Evolutionary conservation across 176 grass and related monocot species (phyloP), one percentile per base, ranked within the genome.

Genomic region (Musa schizocarpa): DNA sequence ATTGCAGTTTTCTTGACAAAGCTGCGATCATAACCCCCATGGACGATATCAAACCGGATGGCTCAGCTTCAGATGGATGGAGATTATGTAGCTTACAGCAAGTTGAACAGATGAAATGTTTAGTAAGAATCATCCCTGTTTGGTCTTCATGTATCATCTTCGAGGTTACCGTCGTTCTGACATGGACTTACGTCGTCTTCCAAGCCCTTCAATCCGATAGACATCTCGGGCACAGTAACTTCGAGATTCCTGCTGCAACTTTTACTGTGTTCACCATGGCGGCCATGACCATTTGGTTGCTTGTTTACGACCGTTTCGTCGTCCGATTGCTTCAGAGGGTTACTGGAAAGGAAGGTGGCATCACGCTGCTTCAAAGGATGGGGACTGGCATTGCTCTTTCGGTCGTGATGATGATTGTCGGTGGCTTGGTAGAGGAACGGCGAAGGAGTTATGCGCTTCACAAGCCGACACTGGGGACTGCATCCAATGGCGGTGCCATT

Each of bases 251-350:
- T 0, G 74, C 89, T 0, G 93, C 79, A 4, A 90, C 87, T 10
- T 83, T 96, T 59, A 54, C 85, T n/a, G 85, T 96, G 10, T 96
- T 92, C 83, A 49, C 85, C 74, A 96, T 96, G 93, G 68, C 89
- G 7, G 54, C 89, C 1, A 22, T 96, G 9, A 92, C 89, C 2
- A 0, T 81, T 0, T 96, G 87, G 83, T 51, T 96, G 0, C 89
- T 89, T 0, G 50, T 92, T 1, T 96, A 96, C 65, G 93, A 96
- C 70, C 50, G 85, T 2, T 1, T 88, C 7, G 9, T 96, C 0
- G 85, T 92, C 10, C 93, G 89, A 29, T 52, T 56, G 24, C 6
- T 92, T 34, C 71, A 22, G 20, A 79, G 77, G 11, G 1, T 88
- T 3, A 96, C 93, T 0, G 13, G 52, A 22, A 51, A 69, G 8